Base-by-base conservation (phyloP, 768 basidiomycete genomes). In the Lactarius quietus region DNA sequence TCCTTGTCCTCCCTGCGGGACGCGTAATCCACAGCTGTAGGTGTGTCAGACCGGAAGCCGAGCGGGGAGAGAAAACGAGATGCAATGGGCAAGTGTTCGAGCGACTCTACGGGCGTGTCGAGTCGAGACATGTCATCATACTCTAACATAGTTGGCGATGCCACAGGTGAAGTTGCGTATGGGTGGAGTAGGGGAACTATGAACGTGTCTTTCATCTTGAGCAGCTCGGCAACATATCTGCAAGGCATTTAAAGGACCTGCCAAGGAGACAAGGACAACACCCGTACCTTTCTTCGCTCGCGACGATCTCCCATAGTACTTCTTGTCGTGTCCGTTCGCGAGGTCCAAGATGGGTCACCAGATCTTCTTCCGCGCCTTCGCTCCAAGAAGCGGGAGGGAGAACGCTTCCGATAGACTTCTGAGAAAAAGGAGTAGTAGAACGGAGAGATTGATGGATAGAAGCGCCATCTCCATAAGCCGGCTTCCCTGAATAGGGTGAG, bases 251-350 rank as follows among this genome's bases (percentile, higher is more conserved):
- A 20, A 57, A n/a, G 64, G 61, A 29, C 43, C 38, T 39, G 43
- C 31, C 54, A 35, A 58, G 3, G 4, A 48, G 65, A 55, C 14
- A 71, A 63, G 18, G 51, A 64, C 67, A 71, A 61, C 73, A 59
- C 41, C 18, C 29, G 77, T 84, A 93, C 92, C 95, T 86, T 75
- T 98, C 94, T 78, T 98, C 95, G 70, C 92, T 94, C 35, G 91
- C 89, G 57, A 98, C 94, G 69, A 98, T 98, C 79, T 98, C 95
- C 80, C 93, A 97, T 31, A 98, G 76, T 7, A 98, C 95, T 78
- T 98, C 95, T 76, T 98, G 95, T 59, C 95, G 85, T 43, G 95
- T 97, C 64, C 95, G 86, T 75, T 98, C 95, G 66, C 93, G 86
- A 53, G 93, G 88, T n/a, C 94, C 93, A 39, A 98, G 81, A 73